Percentiles rank a stretch among this genome's conserved stretches.
Conservation (phyloP, 73 alveolate genomes). For the Symbiodinium pilosum region DNA sequence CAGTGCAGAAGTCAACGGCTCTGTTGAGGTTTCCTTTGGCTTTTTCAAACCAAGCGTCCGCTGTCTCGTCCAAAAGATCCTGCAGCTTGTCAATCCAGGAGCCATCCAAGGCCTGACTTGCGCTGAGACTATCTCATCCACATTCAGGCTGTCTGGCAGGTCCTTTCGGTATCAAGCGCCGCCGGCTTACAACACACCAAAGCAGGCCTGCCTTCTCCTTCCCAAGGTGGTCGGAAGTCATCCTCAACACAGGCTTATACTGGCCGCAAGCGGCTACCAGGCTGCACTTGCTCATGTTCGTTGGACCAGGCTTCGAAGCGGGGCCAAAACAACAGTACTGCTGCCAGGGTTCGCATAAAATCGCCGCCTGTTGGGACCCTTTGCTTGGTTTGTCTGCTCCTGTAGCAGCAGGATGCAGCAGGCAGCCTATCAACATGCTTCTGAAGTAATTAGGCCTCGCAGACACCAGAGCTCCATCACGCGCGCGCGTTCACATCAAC, state of each 20-base stretch:
- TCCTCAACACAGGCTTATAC: not conserved
- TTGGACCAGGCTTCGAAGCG: not conserved
- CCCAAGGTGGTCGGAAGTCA: not conserved
- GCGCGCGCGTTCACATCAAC: too few relatives aligned
- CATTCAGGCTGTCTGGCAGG: not conserved
- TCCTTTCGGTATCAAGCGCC: not conserved
- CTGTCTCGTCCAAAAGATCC: slow-evolving; percentile 52
- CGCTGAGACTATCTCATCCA: not conserved
- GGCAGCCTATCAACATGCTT: not conserved
- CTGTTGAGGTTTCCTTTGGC: too few relatives aligned
- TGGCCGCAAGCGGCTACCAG: not conserved
- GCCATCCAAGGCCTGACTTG: slow-evolving; percentile 43
- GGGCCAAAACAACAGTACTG: too few relatives aligned
- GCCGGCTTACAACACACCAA: too few relatives aligned
- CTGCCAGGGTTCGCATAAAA: not conserved
- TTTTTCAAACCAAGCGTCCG: not conserved
- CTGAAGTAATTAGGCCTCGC: not conserved
- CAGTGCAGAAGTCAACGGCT: too few relatives aligned
- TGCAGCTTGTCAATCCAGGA: slow-evolving; percentile 50
- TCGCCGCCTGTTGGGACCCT: not conserved
- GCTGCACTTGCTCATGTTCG: not conserved
- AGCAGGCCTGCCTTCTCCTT: not conserved
- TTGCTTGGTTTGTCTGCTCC: not conserved
- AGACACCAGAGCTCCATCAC: too few relatives aligned
- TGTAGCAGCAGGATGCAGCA: not conserved